These are phyloP conservation scores for Voacanga thouarsii DNA, from an alignment of 257 asterid species.

Conservation along the genomic window DNA sequence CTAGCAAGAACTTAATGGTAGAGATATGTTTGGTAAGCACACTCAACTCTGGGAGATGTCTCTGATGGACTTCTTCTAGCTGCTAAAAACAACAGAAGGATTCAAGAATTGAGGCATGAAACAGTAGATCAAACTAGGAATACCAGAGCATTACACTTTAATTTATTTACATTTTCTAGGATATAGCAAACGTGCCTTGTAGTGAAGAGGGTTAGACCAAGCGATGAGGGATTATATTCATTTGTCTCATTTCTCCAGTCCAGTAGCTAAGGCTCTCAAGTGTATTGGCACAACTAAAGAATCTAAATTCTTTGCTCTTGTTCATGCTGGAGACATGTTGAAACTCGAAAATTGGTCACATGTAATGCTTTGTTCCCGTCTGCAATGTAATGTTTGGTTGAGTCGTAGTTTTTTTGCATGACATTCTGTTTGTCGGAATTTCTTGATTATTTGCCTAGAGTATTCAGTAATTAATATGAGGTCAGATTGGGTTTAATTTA, in stretches of 20 bases:
- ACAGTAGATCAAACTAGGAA: too few relatives aligned
- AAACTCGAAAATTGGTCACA: slow-evolving; percentile 7
- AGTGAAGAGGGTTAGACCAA: background rate
- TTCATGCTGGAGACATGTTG: slow-evolving; percentile 18
- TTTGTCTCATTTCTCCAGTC: background rate
- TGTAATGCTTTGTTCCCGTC: too few relatives aligned
- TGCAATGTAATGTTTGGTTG: too few relatives aligned
- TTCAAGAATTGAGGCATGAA: too few relatives aligned
- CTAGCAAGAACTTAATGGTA: too few relatives aligned
- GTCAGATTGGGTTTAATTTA: background rate
- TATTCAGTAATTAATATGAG: background rate
- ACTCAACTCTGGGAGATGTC: too few relatives aligned
- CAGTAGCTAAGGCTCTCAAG: slow-evolving; percentile 6
- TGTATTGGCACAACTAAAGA: slow-evolving; percentile 11
- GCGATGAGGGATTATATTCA: background rate
- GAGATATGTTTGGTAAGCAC: too few relatives aligned
- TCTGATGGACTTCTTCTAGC: too few relatives aligned
- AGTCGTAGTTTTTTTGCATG: background rate
- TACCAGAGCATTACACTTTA: too few relatives aligned
- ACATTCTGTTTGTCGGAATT: background rate
- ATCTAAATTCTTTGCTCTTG: slow-evolving; percentile 19
- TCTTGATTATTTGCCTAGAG: background rate
- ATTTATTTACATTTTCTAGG: too few relatives aligned
- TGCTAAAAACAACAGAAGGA: too few relatives aligned
- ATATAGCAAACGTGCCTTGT: too few relatives aligned